Evolutionary conservation across 768 basidiomycete genomes (phyloP), one percentile per base, ranked within the genome.

Genomic region (Lactarius vividus): DNA sequence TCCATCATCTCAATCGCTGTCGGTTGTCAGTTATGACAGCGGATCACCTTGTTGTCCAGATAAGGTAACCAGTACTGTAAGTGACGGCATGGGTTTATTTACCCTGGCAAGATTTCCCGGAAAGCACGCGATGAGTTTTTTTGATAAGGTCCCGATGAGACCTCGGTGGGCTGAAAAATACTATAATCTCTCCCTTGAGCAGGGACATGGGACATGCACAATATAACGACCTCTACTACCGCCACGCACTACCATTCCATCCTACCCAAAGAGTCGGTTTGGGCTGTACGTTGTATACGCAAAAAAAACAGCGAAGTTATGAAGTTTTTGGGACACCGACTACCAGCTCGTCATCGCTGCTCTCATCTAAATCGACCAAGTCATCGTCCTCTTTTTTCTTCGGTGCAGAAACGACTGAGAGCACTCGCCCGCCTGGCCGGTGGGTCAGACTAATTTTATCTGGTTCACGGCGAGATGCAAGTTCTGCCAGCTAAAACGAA

Each of bases 361-460:
- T 75, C 57, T 72, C 72, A 35, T 75, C 75, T 52, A 76, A 62
- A 61, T 73, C 70, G 4, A 76, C 61, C 65, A 74, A 65, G 20
- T 33, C 53, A 8, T 37, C 11, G 2, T 64, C 53, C 26, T 70
- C 69, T 0, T 56, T 39, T 68, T 74, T 76, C 4, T 79, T 80
- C 4, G 56, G 8, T 72, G 73, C 44, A 78, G 78, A 18, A 75
- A 88, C 86, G 8, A 85, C 86, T 10, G 87, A 88, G n/a, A 82
- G 83, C 61, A 88, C 80, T 63, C 81, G 84, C 23, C 82, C 80
- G 11, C 91, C 89, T 20, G 87, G 86, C 58, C 83, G 77, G 4
- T 86, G 86, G 16, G 83, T 84, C n/a, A 92, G 82, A 13, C 77
- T 74, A 18, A 89, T 83, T 15, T 79, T 79, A 72, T 82, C 79